Evolutionary conservation across 1,284 basidiomycete genomes (phyloP).

Genomic region (Microbotryum silenes-acaulis): DNA sequence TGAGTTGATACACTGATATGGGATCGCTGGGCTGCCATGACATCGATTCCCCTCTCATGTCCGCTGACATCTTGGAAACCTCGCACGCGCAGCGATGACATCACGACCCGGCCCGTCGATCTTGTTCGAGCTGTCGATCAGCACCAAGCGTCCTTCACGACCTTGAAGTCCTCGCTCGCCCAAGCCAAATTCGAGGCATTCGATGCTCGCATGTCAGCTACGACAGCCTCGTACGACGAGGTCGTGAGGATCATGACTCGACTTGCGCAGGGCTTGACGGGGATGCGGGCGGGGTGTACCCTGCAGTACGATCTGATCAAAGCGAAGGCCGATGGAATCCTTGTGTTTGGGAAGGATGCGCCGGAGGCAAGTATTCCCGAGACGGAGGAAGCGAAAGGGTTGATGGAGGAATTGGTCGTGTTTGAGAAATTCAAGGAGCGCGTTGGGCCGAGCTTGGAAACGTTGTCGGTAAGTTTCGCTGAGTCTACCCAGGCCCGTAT

Average conservation of each 20-base stretch:
- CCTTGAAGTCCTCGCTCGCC: constrained; percentile 67
- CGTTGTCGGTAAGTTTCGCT: constrained; percentile 55
- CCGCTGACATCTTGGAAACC: constrained; percentile 40
- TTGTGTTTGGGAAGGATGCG: neutral
- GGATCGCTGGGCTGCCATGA: too few species aligned
- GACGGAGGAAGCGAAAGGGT: constrained; percentile 35
- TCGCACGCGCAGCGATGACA: constrained; percentile 55
- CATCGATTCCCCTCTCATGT: too few species aligned
- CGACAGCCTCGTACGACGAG: constrained; percentile 64
- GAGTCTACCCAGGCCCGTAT: too few species aligned
- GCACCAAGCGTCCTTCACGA: constrained; percentile 77
- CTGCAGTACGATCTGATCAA: constrained; percentile 70
- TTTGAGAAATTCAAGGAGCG: constrained; percentile 78
- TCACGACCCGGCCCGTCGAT: constrained; percentile 49
- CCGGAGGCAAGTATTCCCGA: neutral
- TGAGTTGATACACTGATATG: constrained; percentile 10
- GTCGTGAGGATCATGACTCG: constrained; percentile 73
- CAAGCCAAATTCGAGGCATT: constrained; percentile 80
- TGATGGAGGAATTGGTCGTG: constrained; percentile 62
- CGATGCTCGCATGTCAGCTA: constrained; percentile 44
- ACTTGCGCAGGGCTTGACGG: constrained; percentile 82
- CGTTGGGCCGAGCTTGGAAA: constrained; percentile 66
- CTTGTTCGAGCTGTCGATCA: constrained; percentile 49
- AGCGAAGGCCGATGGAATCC: constrained; percentile 3
- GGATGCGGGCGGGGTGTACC: constrained; percentile 69